Percentiles rank a stretch among this genome's conserved stretches.
phyloP scores from a whole-genome alignment of 768 basidiomycete species.

The Tricholoma hemisulphureum region DNA sequence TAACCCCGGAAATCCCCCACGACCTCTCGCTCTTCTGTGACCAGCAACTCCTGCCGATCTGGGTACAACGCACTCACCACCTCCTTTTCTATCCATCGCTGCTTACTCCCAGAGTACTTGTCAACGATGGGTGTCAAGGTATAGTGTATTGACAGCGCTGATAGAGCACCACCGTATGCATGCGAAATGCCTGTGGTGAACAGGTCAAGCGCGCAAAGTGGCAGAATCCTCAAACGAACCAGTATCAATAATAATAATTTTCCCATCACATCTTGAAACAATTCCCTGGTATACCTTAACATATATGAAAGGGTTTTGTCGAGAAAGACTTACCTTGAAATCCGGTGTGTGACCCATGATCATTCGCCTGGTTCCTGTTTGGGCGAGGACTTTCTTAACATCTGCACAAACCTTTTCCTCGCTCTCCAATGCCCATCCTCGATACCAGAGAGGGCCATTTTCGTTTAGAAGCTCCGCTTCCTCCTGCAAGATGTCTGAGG shows the following conservation, averaged over 20 bases:
- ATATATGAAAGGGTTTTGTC: background rate
- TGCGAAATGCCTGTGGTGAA: slow-evolving; percentile 74
- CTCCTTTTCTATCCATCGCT: slow-evolving; percentile 61
- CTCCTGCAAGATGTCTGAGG: slow-evolving; percentile 53
- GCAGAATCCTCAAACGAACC: slow-evolving; percentile 40
- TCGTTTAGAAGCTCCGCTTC: slow-evolving; percentile 71
- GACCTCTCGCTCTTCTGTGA: slow-evolving; percentile 45
- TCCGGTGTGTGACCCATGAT: slow-evolving; percentile 98
- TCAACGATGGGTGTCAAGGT: slow-evolving; percentile 61
- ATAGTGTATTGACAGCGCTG: slow-evolving; percentile 86
- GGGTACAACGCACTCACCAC: slow-evolving; percentile 65
- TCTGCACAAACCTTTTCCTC: slow-evolving; percentile 69
- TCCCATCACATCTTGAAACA: slow-evolving; percentile 81
- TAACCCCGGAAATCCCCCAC: slow-evolving; percentile 36
- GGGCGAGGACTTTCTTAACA: slow-evolving; percentile 67
- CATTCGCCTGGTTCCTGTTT: slow-evolving; percentile 82
- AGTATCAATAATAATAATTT: slow-evolving; percentile 94
- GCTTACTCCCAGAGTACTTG: slow-evolving; percentile 26
- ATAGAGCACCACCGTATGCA: slow-evolving; percentile 91
- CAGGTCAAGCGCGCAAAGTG: background rate
- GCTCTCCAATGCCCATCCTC: slow-evolving; percentile 81
- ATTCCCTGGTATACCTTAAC: slow-evolving; percentile 51
- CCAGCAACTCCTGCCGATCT: slow-evolving; percentile 51
- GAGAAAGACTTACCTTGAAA: slow-evolving; percentile 52
- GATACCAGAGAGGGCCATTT: slow-evolving; percentile 91